Evolutionary conservation across 352 stramenopile species (phyloP), one percentile per base, ranked within the genome.

Genomic region (Phytopythium mirpurense): DNA sequence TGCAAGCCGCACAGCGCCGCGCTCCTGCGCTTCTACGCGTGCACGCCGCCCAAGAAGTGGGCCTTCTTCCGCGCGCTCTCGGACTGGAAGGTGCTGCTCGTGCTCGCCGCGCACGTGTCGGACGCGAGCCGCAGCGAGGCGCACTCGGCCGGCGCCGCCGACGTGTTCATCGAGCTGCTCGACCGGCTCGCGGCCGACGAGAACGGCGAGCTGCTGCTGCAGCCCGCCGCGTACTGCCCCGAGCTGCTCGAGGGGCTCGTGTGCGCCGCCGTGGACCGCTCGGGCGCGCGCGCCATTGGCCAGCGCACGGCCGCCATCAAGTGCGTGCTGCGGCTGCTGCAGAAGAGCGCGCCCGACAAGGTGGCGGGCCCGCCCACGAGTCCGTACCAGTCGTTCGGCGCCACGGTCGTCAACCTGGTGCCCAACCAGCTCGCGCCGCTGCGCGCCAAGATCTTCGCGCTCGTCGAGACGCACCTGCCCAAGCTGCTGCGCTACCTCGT

Each of bases 151-250:
- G 87, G 79, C 37, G 86, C 83, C 26, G 87, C 87, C 1, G 88
- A 97, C 52, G 82, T 95, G 27, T 91, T 97, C 57, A 62, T 97
- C 9, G 81, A 96, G 62, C 70, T 96, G 23, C 59, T 96, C 21
- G 86, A 97, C 37, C 70, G 86, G 1, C 69, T 97, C 18, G 86
- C 87, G 8, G 80, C 86, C 5, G 88, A 97, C 38, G 83, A 96
- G 24, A 95, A 96, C 49, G 88, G 88, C 43, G 83, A 90, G 51
- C 61, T 97, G 37, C 62, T 97, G 48, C 65, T 97, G 26, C 87
- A 96, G 58, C 88, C 88, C 0, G 68, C 86, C 5, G 84, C 78
- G 5, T 86, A 96, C 58, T 92, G 73, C 45, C 82, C 80, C 0
- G 86, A 97, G 52, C 59, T 96, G 16, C 67, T 96, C 5, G 78